Base-by-base conservation (phyloP, 1,284 basidiomycete species). In the Tetrapyrgos nigripes region DNA sequence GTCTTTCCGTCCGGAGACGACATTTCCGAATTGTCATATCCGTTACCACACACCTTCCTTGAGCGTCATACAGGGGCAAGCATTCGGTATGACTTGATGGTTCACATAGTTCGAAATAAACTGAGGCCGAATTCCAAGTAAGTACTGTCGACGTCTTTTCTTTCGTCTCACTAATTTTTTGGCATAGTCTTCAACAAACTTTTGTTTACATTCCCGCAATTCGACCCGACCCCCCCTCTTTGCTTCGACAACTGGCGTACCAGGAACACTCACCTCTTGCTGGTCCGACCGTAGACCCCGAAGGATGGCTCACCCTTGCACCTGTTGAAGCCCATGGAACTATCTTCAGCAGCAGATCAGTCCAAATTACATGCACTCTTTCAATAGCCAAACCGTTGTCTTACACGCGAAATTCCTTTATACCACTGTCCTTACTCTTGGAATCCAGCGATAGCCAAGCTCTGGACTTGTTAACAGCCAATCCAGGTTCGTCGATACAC, bases 341-440 rank as follows among this genome's bases (percentile, higher is more conserved):
- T 31, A 50, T 79, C 5, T 78, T 75, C 51, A 69, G 67, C 46
- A 62, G 68, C 11, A 66, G 73, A 14, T 52, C 62, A 14, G 66
- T 74, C 9, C 68, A 74, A 50, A 63, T 77, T n/a, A 65, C 67
- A 26, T 76, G 73, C 58, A 28, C 76, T 74, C 62, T 79, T 19
- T 73, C 71, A 1, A 65, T 79, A 40, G 75, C 77, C 1, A 76
- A 71, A 50, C 76, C 75, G 27, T 62, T 76, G 55, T 71, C 67
- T 6, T 80, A 78, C 61, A 75, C 77, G 3, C 72, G 78, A 29
- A 78, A 78, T 14, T 71, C 74, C 10, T 66, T 74, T 3, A 73
- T 81, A 47, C 79, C 79, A 8, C 70, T 70, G 54, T 67, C 71
- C 27, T 48, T 79, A 3, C 66, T 64, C 11, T 61, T 79, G 27